Conservation (phyloP, 495 filamentous ascomycete genomes). For the Jackrogersella multiformis region DNA sequence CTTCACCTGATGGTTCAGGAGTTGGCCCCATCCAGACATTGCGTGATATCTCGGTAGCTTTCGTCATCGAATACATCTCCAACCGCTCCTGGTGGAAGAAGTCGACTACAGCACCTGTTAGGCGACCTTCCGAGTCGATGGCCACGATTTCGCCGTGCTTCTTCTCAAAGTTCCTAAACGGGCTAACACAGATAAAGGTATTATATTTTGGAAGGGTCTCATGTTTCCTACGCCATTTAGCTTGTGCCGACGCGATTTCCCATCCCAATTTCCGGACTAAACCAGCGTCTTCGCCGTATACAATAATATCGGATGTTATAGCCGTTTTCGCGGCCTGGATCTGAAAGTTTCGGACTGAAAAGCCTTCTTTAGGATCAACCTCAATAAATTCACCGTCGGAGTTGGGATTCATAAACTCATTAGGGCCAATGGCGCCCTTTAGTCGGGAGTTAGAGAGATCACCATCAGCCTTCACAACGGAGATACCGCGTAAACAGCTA, state of each 20-base stretch:
- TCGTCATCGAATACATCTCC: conserved; percentile 95
- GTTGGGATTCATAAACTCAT: conserved; percentile 72
- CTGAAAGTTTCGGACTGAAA: conserved; percentile 91
- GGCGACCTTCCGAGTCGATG: conserved; percentile 73
- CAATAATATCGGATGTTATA: conserved; percentile 86
- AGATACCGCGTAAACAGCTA: conserved; percentile 80
- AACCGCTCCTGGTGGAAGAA: conserved; percentile 88
- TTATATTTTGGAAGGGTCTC: conserved; percentile 73
- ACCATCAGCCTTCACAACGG: conserved; percentile 87
- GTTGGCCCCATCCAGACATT: conserved; percentile 94
- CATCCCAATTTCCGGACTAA: conserved; percentile 73
- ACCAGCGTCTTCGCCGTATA: conserved; percentile 80
- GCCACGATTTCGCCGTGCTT: conserved; percentile 75
- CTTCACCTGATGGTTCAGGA: conserved; percentile 68
- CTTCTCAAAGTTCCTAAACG: conserved; percentile 78
- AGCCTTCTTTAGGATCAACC: conserved; percentile 84
- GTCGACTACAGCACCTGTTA: conserved; percentile 84
- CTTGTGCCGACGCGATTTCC: conserved; percentile 78
- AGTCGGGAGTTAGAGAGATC: conserved; percentile 77
- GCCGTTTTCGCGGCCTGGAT: conserved; percentile 93
- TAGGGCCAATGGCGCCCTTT: conserved; percentile 83
- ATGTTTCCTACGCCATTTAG: conserved; percentile 72
- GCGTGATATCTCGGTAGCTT: conserved; percentile 81
- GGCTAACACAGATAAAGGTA: conserved; percentile 77
- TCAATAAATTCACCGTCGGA: conserved; percentile 69